These are phyloP conservation scores for Thuidium tamariscinum DNA, from an alignment of 225 moss, liverwort and hornwort genomes.

Conservation along the genomic window DNA sequence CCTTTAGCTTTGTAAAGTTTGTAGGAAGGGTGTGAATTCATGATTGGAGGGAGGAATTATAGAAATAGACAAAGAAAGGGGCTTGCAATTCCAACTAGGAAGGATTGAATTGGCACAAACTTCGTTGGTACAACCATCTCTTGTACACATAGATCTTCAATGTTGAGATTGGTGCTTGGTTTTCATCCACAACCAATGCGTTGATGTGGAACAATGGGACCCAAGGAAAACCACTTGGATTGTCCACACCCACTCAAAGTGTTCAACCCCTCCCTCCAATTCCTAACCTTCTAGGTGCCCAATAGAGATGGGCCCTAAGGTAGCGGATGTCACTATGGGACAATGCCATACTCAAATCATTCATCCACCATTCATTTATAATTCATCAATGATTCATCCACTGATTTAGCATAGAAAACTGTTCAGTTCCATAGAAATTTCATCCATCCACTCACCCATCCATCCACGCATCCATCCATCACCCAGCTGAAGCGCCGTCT, in stretches of 20 bases:
- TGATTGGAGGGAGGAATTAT: rapidly evolving
- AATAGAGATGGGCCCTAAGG: no score
- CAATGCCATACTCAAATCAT: neutral
- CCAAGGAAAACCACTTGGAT: neutral
- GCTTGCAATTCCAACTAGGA: rapidly evolving
- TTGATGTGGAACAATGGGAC: neutral
- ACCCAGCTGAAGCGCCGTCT: conserved; percentile 8
- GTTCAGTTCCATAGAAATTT: no score
- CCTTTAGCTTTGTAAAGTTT: neutral
- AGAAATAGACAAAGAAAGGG: rapidly evolving
- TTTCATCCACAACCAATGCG: neutral
- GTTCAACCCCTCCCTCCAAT: rapidly evolving
- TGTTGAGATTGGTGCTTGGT: rapidly evolving
- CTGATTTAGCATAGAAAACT: neutral
- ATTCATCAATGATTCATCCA: neutral
- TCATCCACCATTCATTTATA: neutral
- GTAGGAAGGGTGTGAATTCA: no score
- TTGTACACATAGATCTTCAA: rapidly evolving
- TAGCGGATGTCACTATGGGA: no score
- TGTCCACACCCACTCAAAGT: no score
- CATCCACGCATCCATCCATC: neutral
- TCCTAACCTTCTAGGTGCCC: rapidly evolving
- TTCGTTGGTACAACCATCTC: rapidly evolving
- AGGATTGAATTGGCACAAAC: rapidly evolving
- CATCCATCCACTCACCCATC: neutral